A percentile compares a stretch with the other conserved stretches of the same genome.
Evolutionary conservation across 768 basidiomycete genomes (phyloP).

Genomic region (Hortiboletus campestris): DNA sequence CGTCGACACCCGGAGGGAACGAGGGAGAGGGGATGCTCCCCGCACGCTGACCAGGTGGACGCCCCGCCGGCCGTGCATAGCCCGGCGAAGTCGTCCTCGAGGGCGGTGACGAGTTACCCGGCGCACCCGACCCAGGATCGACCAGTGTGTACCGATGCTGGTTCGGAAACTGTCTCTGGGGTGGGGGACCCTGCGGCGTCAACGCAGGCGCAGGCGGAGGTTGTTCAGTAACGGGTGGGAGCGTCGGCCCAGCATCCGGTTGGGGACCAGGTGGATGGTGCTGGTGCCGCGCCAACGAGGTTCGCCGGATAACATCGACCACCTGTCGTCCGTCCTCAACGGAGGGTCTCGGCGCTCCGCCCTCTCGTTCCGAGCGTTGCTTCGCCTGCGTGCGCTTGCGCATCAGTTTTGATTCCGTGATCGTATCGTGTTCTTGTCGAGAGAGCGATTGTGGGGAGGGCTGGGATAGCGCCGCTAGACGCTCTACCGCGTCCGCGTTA

Average conservation of each 20-base stretch:
- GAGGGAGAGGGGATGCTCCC: constrained; percentile 19
- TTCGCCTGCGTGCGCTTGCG: constrained; percentile 77
- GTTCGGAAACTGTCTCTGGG: constrained; percentile 30
- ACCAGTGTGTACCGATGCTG: constrained; percentile 48
- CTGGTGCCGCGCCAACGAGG: constrained; percentile 35
- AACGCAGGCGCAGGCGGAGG: not conserved
- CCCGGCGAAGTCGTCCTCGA: constrained; percentile 21
- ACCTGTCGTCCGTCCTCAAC: constrained; percentile 42
- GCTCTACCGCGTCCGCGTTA: constrained; percentile 76
- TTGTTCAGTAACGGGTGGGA: constrained; percentile 19
- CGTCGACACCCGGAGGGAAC: constrained; percentile 1
- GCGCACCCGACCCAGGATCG: constrained; percentile 36
- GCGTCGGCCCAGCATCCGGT: not conserved
- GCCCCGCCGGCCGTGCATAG: constrained; percentile 29
- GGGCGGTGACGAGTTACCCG: constrained; percentile 9
- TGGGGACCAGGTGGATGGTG: no score
- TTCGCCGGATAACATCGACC: constrained; percentile 55
- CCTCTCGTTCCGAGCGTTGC: constrained; percentile 43
- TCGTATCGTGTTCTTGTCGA: constrained; percentile 73
- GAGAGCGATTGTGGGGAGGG: constrained; percentile 65
- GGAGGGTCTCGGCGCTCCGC: constrained; percentile 10
- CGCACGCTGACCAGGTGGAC: constrained; percentile 32
- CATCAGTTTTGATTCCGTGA: constrained; percentile 79
- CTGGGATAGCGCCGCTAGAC: constrained; percentile 65
- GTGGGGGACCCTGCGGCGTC: not conserved